These are phyloP conservation scores for Dactylis glomerata DNA, from an alignment of 176 grass and related monocot species.

Conservation along the genomic window DNA sequence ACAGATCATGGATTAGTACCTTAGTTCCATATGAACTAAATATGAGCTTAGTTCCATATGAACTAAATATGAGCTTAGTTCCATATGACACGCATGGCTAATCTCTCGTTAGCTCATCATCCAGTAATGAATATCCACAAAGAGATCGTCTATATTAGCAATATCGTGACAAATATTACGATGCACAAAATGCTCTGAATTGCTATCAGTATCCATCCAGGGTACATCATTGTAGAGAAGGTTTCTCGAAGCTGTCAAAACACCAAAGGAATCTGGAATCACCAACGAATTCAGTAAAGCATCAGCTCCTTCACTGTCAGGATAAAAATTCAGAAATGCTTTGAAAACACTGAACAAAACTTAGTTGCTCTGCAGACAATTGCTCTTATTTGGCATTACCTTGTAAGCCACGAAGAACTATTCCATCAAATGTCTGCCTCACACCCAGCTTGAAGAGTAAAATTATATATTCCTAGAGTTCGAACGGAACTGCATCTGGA, in stretches of 20 bases:
- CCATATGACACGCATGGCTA: conserved; percentile 71
- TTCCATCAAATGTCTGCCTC: too few relatives aligned
- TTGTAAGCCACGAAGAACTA: conserved; percentile 38
- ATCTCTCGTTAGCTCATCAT: conserved; percentile 74
- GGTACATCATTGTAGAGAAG: conserved; percentile 86
- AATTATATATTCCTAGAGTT: too few relatives aligned
- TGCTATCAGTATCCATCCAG: conserved; percentile 62
- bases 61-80: conserved; percentile 28
- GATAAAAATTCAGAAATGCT: too few relatives aligned
- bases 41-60: too few relatives aligned
- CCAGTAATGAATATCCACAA: conserved; percentile 62
- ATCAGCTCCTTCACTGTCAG: conserved; percentile 53
- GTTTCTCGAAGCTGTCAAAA: conserved; percentile 58
- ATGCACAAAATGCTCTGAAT: conserved; percentile 67
- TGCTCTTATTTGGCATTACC: conserved; percentile 64
- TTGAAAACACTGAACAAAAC: conserved; percentile 68
- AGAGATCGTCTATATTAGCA: conserved; percentile 73
- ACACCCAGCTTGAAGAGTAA: too few relatives aligned
- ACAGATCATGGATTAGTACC: too few relatives aligned
- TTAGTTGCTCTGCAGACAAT: conserved; percentile 62
- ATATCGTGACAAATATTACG: conserved; percentile 64
- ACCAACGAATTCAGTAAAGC: conserved; percentile 55
- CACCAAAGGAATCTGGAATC: conserved; percentile 69
- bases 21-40: too few relatives aligned
- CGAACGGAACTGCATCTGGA: too few relatives aligned